Evolutionary conservation across 805 yeast species (phyloP), one percentile per base, ranked within the genome.

Genomic region (Wickerhamomyces rabaulensis): DNA sequence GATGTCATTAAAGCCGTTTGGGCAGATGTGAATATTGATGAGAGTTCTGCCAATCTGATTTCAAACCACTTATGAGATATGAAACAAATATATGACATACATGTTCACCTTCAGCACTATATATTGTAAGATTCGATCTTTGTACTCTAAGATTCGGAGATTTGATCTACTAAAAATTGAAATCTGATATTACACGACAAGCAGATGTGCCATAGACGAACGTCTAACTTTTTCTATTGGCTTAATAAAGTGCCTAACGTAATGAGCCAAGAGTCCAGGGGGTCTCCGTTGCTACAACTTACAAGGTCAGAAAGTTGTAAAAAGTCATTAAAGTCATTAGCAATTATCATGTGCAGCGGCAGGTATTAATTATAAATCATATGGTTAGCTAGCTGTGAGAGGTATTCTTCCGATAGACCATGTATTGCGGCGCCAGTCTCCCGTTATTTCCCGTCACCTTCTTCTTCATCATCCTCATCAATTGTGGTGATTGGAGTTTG

Each of bases 1-100:
- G 95, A 89, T 59, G 95, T 83, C 10, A 66, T 89, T 39, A 68
- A 67, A 29, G 71, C 73, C 35, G 87, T 84, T n/a, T 88, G 96
- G 96, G 73, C 69, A 31, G 72, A 69, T 19, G 59, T 74, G 19
- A 37, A 20, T 10, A 17, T 47, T 19, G 46, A 41, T n/a, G 42
- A 31, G 10, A 33, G 40, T 13, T 19, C n/a, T 23, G 23, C 23
- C 33, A 33, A 39, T 21, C 41, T 25, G 45, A 47, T 20, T 13
- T 17, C 39, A 8, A 45, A 44, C 39, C 50, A 39, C 36, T 39
- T 47, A 22, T 47, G 41, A 43, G 26, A 33, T 33, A 33, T 8
- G 36, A 16, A 15, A 3, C 5, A 16, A n/a, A 33, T 27, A 27
- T 3, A 27, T 13, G 31, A 27, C 6, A 13, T 4, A 13, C 10